Percentiles rank a stretch among this genome's conserved stretches.
Conservation (phyloP, 2,329 filamentous ascomycete species). For the Nemania sp. region DNA sequence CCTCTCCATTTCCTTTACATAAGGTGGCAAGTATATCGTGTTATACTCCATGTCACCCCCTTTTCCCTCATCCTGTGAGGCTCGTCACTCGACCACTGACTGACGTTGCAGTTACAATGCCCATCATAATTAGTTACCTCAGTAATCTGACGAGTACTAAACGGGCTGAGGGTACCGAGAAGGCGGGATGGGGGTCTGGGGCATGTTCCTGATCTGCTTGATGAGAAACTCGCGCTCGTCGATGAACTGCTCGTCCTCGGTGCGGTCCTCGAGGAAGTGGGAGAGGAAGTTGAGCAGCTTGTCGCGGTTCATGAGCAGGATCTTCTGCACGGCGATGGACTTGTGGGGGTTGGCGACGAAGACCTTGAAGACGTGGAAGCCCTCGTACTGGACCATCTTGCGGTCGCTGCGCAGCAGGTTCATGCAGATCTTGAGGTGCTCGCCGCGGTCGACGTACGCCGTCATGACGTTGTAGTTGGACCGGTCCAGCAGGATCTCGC, state of each 20-base stretch:
- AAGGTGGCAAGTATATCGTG: no score
- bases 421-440: conserved; percentile 98
- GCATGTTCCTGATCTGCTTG: conserved; percentile 82
- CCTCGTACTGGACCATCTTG: conserved; percentile 99
- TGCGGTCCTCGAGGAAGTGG: conserved; percentile 90
- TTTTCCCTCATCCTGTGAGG: conserved; percentile 2
- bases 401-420: conserved; percentile 92
- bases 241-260: conserved; percentile 97
- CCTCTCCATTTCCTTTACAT: no score
- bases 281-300: conserved; percentile 86
- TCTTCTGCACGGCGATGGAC: conserved; percentile 91
- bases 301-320: conserved; percentile 94
- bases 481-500: conserved; percentile 90
- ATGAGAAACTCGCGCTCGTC: conserved; percentile 97
- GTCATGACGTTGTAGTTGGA: conserved; percentile 99
- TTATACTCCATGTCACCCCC: no score
- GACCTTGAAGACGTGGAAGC: conserved; percentile 99
- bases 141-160: no score
- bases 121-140: no score
- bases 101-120: no score
- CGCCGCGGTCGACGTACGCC: conserved; percentile 89
- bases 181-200: conserved; percentile 57
- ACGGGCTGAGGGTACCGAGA: conserved; percentile 45
- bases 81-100: no score
- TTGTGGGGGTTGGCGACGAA: conserved; percentile 99